A percentile compares a stretch with the other conserved stretches of the same genome.
phyloP scores from a whole-genome alignment of 2,329 filamentous ascomycete species.

The Fusarium graminum region DNA sequence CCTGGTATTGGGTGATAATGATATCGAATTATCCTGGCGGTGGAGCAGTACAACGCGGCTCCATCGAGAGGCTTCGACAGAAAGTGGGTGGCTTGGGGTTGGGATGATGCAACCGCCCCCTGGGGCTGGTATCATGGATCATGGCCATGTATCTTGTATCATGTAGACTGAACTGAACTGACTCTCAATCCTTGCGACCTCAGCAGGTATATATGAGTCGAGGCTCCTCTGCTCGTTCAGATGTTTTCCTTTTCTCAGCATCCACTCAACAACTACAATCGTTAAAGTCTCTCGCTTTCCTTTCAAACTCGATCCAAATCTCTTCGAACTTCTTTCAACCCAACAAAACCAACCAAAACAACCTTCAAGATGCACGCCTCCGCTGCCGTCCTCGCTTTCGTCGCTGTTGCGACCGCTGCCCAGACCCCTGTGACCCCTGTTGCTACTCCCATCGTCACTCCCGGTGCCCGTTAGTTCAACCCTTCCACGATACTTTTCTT shows the following conservation, averaged over 20 bases:
- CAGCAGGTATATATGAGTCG: slow-evolving; percentile 40
- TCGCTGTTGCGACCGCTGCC: slow-evolving; percentile 43
- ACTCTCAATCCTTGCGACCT: slow-evolving; percentile 33
- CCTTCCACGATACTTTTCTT: slow-evolving; percentile 20
- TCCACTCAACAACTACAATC: slow-evolving; percentile 32
- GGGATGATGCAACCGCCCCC: slow-evolving; percentile 45
- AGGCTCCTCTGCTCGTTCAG: slow-evolving; percentile 27
- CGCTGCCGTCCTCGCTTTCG: slow-evolving; percentile 47
- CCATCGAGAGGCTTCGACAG: slow-evolving; percentile 8
- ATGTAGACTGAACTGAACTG: slow-evolving; percentile 9
- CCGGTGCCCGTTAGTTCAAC: slow-evolving; percentile 37
- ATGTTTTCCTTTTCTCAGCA: slow-evolving; percentile 16
- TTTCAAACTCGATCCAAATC: slow-evolving; percentile 21
- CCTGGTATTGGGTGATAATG: slow-evolving; percentile 35
- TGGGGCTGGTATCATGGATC: slow-evolving; percentile 36
- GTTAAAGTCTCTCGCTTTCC: slow-evolving; percentile 37
- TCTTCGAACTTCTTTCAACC: slow-evolving; percentile 21
- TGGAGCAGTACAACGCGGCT: slow-evolving; percentile 28
- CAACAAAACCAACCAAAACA: slow-evolving; percentile 22
- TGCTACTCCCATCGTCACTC: slow-evolving; percentile 36
- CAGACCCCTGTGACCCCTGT: slow-evolving; percentile 39
- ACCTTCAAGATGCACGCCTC: slow-evolving; percentile 46
- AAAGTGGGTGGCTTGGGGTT: slow-evolving; percentile 40
- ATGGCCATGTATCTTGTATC: slow-evolving; percentile 7
- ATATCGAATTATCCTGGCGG: slow-evolving; percentile 30